A percentile compares a stretch with the other conserved stretches of the same genome.
Conservation (phyloP, 2,329 filamentous ascomycete species). For the Neofusicoccum kwambonambiense region DNA sequence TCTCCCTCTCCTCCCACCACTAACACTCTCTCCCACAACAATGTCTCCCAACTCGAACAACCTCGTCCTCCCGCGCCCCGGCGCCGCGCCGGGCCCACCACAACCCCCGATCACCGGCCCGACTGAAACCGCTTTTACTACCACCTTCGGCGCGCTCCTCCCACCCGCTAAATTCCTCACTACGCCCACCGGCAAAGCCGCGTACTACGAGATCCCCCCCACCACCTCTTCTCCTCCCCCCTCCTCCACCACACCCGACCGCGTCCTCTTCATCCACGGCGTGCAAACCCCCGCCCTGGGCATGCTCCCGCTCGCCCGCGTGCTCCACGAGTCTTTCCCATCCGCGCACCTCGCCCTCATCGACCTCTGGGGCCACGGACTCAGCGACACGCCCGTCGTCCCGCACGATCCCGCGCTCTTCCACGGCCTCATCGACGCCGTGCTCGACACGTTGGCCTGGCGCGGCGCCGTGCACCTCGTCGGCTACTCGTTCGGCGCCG, state of each 20-base stretch:
- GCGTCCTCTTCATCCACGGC: slow-evolving; percentile 51
- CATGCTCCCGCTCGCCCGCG: slow-evolving; percentile 43
- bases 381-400: too few relatives aligned
- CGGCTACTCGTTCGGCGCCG: too few relatives aligned
- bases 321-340: slow-evolving; percentile 38
- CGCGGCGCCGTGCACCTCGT: too few relatives aligned
- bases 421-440: too few relatives aligned
- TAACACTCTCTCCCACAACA: not conserved
- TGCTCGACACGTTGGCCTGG: too few relatives aligned
- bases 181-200: slow-evolving; percentile 36
- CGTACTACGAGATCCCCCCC: slow-evolving; percentile 40
- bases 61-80: slow-evolving; percentile 30
- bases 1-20: too few relatives aligned
- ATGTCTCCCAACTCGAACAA: slow-evolving; percentile 12
- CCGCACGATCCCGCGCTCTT: too few relatives aligned
- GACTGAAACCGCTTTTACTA: slow-evolving; percentile 37
- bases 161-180: slow-evolving; percentile 38
- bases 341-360: slow-evolving; percentile 43
- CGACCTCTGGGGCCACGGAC: slow-evolving; percentile 53
- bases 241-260: slow-evolving; percentile 23
- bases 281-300: slow-evolving; percentile 53
- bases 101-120: slow-evolving; percentile 35
- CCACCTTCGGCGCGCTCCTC: slow-evolving; percentile 40
- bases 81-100: slow-evolving; percentile 8
- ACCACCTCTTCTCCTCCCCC: not conserved